Conservation (phyloP, 495 filamentous ascomycete genomes). For the Penicillium cinerascens region DNA sequence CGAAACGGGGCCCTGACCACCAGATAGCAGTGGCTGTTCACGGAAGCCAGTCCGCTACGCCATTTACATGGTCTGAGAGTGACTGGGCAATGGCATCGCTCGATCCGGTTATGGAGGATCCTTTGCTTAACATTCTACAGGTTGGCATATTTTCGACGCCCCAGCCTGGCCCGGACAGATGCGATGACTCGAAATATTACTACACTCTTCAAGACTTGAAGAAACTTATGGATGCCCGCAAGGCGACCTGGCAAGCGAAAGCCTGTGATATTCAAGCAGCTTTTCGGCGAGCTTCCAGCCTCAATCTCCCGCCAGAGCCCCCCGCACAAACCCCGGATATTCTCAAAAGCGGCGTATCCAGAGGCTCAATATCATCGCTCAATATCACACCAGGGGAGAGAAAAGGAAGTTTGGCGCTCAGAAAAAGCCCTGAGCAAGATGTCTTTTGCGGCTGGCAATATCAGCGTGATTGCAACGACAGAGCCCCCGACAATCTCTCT, state of each 20-base stretch:
- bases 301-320: neutral
- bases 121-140: conserved; percentile 17
- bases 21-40: neutral
- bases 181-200: conserved; percentile 1
- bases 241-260: conserved; percentile 10
- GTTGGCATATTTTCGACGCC: conserved; percentile 6
- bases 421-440: neutral
- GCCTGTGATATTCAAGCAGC: neutral
- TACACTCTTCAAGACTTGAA: conserved; percentile 28
- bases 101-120: conserved; percentile 8
- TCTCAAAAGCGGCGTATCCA: neutral
- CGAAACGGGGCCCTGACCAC: neutral
- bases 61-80: conserved; percentile 19
- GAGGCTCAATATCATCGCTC: no score
- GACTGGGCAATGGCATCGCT: neutral
- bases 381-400: neutral
- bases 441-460: neutral
- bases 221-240: conserved; percentile 16
- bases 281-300: neutral
- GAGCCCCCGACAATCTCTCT: neutral
- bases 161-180: neutral
- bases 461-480: neutral
- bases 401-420: neutral
- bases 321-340: neutral
- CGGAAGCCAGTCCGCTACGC: conserved; percentile 2